phyloP scores from a whole-genome alignment of 164 flowering plant genomes.

The Hamamelis virginiana region DNA sequence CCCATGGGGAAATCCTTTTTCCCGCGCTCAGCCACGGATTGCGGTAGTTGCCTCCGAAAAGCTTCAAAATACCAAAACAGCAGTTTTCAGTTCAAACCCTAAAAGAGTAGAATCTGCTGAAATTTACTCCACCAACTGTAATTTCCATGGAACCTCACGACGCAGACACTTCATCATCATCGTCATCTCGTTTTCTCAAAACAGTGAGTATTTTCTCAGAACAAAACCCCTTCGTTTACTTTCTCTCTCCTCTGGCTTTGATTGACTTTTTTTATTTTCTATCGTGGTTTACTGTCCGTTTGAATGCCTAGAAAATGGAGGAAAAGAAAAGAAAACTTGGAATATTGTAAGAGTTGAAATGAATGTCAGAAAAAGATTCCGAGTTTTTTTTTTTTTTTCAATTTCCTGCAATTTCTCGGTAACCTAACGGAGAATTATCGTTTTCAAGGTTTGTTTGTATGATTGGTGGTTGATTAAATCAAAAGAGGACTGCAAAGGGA shows the following conservation, averaged over 20 bases:
- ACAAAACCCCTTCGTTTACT: neutral
- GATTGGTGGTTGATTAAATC: conserved; percentile 63
- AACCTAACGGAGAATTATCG: neutral
- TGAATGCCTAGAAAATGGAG: neutral
- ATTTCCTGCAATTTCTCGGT: neutral
- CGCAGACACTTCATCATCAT: too few species aligned
- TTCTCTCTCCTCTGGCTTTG: too few species aligned
- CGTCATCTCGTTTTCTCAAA: conserved; percentile 16
- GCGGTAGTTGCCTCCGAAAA: too few species aligned
- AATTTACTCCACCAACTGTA: too few species aligned
- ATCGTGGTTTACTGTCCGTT: neutral
- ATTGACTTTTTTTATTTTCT: neutral
- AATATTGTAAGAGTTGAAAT: too few species aligned
- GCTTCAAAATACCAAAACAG: too few species aligned
- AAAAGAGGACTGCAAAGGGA: conserved; percentile 34
- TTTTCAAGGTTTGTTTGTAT: conserved; percentile 46
- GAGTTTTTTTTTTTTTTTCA: neutral
- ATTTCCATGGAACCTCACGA: too few species aligned
- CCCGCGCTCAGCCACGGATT: too few species aligned
- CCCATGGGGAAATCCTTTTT: too few species aligned
- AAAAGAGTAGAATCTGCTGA: too few species aligned
- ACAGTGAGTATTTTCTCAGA: conserved; percentile 8
- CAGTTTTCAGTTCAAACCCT: too few species aligned
- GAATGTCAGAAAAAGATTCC: too few species aligned
- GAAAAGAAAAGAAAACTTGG: neutral